These are phyloP conservation scores for Penicillium parvum DNA, from an alignment of 495 filamentous ascomycete species.

Conservation along the genomic window DNA sequence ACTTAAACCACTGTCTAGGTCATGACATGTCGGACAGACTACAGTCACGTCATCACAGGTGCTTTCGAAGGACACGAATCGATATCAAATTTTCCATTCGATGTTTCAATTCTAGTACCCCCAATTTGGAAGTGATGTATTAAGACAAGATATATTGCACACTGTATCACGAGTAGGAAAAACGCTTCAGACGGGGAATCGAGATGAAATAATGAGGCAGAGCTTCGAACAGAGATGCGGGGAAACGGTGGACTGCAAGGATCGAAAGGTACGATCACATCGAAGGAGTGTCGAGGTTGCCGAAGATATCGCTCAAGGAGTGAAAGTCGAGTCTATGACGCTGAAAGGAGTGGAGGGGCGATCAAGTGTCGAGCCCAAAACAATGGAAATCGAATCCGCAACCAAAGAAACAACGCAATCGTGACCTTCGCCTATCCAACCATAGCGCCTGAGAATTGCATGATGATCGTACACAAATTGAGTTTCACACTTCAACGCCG, in stretches of 20 bases:
- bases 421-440: constrained; percentile 29
- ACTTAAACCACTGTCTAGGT: too few relatives aligned
- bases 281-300: constrained; percentile 23
- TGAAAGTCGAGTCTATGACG: constrained; percentile 20
- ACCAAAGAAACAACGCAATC: constrained; percentile 21
- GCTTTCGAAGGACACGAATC: too few relatives aligned
- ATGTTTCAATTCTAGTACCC: not conserved
- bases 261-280: constrained; percentile 10
- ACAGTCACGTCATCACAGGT: too few relatives aligned
- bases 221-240: too few relatives aligned
- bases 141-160: constrained; percentile 12
- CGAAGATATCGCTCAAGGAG: constrained; percentile 19
- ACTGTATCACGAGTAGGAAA: not conserved
- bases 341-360: constrained; percentile 6
- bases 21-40: too few relatives aligned
- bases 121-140: constrained; percentile 8
- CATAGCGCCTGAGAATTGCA: constrained; percentile 38
- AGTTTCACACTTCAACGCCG: constrained; percentile 26
- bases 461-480: constrained; percentile 41
- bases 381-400: constrained; percentile 12
- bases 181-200: constrained; percentile 23
- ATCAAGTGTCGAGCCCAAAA: constrained; percentile 7
- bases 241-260: constrained; percentile 5
- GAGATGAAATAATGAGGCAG: constrained; percentile 5
- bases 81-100: too few relatives aligned